phyloP scores from a whole-genome alignment of 768 basidiomycete genomes.

The Psilocybe subaeruginosa region DNA sequence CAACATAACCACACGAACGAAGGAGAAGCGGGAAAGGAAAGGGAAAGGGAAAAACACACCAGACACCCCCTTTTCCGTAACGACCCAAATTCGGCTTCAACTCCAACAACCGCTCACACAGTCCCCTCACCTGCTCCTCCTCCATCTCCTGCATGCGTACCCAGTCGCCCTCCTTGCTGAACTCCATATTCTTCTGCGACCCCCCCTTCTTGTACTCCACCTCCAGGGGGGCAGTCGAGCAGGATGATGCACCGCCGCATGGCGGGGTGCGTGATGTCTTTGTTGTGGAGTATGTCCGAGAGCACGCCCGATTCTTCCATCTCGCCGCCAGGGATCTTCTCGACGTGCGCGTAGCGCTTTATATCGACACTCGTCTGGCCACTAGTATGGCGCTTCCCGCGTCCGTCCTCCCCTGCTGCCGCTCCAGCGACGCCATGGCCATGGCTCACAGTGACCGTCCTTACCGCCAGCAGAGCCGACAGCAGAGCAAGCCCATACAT shows the following conservation, averaged over 20 bases:
- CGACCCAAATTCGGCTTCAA: conserved; percentile 71
- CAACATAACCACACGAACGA: neutral
- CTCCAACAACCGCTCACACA: conserved; percentile 85
- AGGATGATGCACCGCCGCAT: conserved; percentile 91
- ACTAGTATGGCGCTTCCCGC: conserved; percentile 35
- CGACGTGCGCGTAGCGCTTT: conserved; percentile 96
- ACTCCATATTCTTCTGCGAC: conserved; percentile 98
- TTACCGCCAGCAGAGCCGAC: conserved; percentile 83
- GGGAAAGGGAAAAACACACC: conserved; percentile 50
- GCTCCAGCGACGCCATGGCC: no score
- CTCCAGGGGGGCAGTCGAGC: conserved; percentile 75
- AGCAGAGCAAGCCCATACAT: conserved; percentile 91
- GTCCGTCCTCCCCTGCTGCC: no score
- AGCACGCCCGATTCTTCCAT: conserved; percentile 92
- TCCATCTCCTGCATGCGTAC: conserved; percentile 91
- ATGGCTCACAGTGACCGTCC: conserved; percentile 62
- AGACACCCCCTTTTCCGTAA: conserved; percentile 49
- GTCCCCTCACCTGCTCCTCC: conserved; percentile 82
- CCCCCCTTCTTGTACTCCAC: conserved; percentile 99
- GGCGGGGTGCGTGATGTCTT: conserved; percentile 97
- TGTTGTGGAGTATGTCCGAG: conserved; percentile 95
- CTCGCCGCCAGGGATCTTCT: conserved; percentile 97
- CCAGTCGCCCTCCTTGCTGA: conserved; percentile 94
- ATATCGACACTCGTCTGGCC: conserved; percentile 92
- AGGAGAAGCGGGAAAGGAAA: neutral